Percentiles rank a stretch among this genome's conserved stretches.
Conservation (phyloP, 1,284 basidiomycete genomes). For the Phlebopus sp. region DNA sequence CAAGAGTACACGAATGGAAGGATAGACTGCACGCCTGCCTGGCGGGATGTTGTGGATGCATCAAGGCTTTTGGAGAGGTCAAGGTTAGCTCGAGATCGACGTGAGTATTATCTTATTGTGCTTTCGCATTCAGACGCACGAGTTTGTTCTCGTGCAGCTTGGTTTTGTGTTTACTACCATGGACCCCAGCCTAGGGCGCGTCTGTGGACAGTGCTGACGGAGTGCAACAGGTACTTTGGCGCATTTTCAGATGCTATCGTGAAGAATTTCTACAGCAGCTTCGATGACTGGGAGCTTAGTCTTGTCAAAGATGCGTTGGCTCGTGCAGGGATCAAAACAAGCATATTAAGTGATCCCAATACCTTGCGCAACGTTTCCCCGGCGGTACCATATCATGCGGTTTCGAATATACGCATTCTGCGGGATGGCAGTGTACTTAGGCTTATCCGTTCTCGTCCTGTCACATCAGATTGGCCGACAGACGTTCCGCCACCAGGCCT, state of each 20-base stretch:
- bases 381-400: slow-evolving; percentile 60
- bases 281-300: slow-evolving; percentile 66
- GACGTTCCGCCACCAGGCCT: slow-evolving; percentile 57
- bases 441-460: slow-evolving; percentile 42
- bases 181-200: slow-evolving; percentile 2
- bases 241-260: slow-evolving; percentile 52
- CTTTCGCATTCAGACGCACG: slow-evolving; percentile 1
- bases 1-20: slow-evolving; percentile 63
- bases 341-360: slow-evolving; percentile 11
- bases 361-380: slow-evolving; percentile 38
- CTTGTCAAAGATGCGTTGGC: slow-evolving; percentile 46
- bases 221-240: slow-evolving; percentile 57
- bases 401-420: slow-evolving; percentile 65
- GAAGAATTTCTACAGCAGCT: slow-evolving; percentile 58
- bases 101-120: slow-evolving; percentile 46
- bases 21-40: slow-evolving; percentile 54
- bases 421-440: slow-evolving; percentile 47
- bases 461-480: slow-evolving; percentile 53
- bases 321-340: slow-evolving; percentile 32
- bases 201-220: slow-evolving; percentile 18
- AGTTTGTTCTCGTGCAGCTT: slow-evolving; percentile 5
- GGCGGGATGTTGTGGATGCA: slow-evolving; percentile 62
- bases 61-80: slow-evolving; percentile 59
- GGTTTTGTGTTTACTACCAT: slow-evolving; percentile 10
- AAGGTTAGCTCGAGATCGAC: slow-evolving; percentile 61